Percentiles rank a stretch among this genome's conserved stretches.
phyloP scores from a whole-genome alignment of 2,329 filamentous ascomycete species.

The Fusarium bactridioides region DNA sequence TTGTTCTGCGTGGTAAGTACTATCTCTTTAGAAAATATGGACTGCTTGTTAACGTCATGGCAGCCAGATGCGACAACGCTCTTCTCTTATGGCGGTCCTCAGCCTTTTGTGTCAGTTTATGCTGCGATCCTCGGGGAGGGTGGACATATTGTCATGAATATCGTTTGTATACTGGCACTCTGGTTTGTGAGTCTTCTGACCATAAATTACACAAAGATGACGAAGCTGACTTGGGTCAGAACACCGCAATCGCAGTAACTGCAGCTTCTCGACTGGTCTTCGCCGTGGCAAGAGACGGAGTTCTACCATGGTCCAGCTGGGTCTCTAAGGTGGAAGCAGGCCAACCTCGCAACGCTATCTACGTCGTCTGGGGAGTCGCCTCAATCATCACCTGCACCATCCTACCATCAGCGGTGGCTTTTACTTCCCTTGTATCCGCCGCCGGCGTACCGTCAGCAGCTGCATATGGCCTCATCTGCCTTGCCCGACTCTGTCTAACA shows the following conservation, averaged over 20 bases:
- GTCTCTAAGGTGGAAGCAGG: neutral
- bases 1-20: neutral
- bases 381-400: neutral
- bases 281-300: neutral
- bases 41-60: neutral
- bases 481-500: neutral
- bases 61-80: neutral
- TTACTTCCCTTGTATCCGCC: neutral
- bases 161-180: neutral
- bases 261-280: neutral
- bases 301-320: neutral
- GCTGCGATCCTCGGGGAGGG: neutral
- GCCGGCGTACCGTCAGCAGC: neutral
- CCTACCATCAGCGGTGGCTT: neutral
- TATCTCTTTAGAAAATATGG: fast-evolving
- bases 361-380: neutral
- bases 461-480: neutral
- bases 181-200: neutral
- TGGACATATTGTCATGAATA: neutral
- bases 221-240: neutral
- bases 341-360: neutral
- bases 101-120: neutral
- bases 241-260: neutral
- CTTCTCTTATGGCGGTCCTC: neutral
- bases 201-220: fast-evolving